Conservation (phyloP, 306 rosid species). For the Hylodesmum podocarpum region DNA sequence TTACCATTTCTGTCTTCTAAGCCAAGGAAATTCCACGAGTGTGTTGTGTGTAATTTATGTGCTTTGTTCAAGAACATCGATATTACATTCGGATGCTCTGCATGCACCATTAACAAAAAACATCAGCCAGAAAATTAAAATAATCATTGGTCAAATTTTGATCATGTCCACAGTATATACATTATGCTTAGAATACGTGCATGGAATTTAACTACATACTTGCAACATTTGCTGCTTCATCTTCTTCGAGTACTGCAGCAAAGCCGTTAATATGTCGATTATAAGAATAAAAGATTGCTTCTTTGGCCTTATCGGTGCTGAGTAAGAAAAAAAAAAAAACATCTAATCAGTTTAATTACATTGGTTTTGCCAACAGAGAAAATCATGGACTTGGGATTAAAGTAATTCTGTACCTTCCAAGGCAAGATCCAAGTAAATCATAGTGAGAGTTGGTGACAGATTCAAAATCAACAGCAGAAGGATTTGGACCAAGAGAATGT, state of each 20-base stretch:
- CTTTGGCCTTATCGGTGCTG: constrained; percentile 51
- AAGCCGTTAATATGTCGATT: constrained; percentile 64
- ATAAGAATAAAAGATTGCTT: constrained; percentile 67
- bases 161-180: too few species aligned
- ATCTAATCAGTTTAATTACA: not conserved
- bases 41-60: constrained; percentile 58
- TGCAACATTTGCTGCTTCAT: constrained; percentile 45
- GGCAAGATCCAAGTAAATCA: constrained; percentile 44
- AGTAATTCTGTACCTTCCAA: constrained; percentile 61
- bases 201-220: constrained; percentile 33
- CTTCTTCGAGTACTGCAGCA: constrained; percentile 67
- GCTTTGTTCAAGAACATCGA: constrained; percentile 52
- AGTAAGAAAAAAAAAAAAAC: not conserved
- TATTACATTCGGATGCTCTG: constrained; percentile 58
- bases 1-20: constrained; percentile 35
- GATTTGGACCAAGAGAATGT: constrained; percentile 38
- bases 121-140: not conserved
- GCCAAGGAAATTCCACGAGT: constrained; percentile 67
- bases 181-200: not conserved
- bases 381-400: not conserved
- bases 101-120: constrained; percentile 8
- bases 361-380: not conserved
- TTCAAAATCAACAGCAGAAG: constrained; percentile 22
- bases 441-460: constrained; percentile 43
- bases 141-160: not conserved